Evolutionary conservation across 1,284 basidiomycete species (phyloP), one percentile per base, ranked within the genome.

Genomic region (Golubevia sp.): DNA sequence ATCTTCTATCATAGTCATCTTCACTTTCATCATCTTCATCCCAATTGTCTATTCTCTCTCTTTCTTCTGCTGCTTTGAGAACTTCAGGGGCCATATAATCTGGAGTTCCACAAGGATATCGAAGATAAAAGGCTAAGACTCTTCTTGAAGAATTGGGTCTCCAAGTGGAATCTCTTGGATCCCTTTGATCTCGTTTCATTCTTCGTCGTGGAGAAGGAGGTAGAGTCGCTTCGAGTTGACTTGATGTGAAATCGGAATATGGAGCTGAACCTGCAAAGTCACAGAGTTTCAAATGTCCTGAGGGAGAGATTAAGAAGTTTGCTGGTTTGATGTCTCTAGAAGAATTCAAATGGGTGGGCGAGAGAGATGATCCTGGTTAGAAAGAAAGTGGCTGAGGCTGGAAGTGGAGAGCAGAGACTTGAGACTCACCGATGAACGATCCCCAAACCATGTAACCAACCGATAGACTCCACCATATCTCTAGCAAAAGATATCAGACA

Each of bases 11-110:
- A 44, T 44, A 44, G 38, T 44, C 38, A 18, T 44, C 38, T 13
- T 18, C 18, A 44, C 13, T 13, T 44, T 44, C 38, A 13, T 44
- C 38, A 18, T 44, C 38, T 44, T 44, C 38, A 44, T 44, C 38
- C 13, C 18, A 44, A 18, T 18, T 13, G 18, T 44, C 38, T 8
- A 44, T 44, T 44, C 38, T 44, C 38, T 44, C 38, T 18, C 38
- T 44, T 50, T 56, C 62, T 49, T 79, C 77, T 49, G 79, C 75
- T 26, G 71, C 76, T 25, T 66, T 68, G 48, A 83, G 74, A 34
- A 83, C 70, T 38, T 83, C 80, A 1, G 80, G 80, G 8, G 80
- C 79, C 3, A 83, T 70, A 49, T 83, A 83, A 62, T 83, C 80
- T 58, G 76, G 75, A 0, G 80, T 83, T 21, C 80, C 80, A 8